These are phyloP conservation scores for Capsicum baccatum DNA, from an alignment of 257 asterid species.

Conservation along the genomic window DNA sequence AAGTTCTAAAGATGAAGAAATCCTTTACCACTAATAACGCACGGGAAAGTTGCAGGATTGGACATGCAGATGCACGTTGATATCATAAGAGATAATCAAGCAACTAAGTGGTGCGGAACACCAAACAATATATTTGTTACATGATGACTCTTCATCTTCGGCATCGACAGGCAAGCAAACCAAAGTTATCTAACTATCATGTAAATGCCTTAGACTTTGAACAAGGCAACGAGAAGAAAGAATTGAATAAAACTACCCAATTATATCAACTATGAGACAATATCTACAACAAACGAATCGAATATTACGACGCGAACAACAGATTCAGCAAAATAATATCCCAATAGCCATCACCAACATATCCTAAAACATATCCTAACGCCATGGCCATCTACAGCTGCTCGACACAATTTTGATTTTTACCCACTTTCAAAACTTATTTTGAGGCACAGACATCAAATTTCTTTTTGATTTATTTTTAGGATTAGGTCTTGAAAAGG, in stretches of 20 bases:
- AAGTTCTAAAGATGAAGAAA: not conserved
- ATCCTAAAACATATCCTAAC: no score
- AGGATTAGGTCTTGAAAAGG: no score
- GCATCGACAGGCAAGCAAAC: conserved; percentile 28
- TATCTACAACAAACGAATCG: no score
- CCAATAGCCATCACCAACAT: no score
- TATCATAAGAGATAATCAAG: not conserved
- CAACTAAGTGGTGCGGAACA: not conserved
- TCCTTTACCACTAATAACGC: not conserved
- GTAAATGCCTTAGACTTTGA: conserved; percentile 25
- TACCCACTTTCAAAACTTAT: no score
- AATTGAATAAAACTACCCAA: conserved; percentile 23
- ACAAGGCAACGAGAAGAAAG: conserved; percentile 33
- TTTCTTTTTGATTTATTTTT: no score
- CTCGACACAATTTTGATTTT: no score
- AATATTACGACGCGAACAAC: no score
- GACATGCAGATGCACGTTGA: not conserved
- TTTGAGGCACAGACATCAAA: no score
- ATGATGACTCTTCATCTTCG: conserved; percentile 21
- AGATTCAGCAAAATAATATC: no score
- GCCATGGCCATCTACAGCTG: no score
- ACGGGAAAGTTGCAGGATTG: not conserved
- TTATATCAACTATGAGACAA: no score
- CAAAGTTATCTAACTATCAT: conserved; percentile 38
- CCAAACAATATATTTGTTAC: conserved; percentile 29